A percentile compares a stretch with the other conserved stretches of the same genome.
Evolutionary conservation across 495 filamentous ascomycete species (phyloP).

Genomic region (Tetracladium marchalianum): DNA sequence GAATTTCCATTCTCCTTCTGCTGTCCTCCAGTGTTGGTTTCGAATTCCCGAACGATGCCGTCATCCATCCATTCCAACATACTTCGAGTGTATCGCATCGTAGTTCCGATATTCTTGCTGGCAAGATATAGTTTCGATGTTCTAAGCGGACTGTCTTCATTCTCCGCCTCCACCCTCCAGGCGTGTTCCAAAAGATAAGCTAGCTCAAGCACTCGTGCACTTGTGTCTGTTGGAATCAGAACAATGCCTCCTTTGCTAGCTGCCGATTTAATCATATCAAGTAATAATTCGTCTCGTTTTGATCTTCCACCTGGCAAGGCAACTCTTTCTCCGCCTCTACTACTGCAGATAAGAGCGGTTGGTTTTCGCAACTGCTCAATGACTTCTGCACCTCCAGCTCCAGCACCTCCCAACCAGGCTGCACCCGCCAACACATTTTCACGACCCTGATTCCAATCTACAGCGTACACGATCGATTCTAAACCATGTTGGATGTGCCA

Average conservation of each 20-base stretch:
- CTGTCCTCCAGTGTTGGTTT: slow-evolving; percentile 43
- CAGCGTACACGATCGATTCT: slow-evolving; percentile 94
- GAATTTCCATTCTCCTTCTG: slow-evolving; percentile 35
- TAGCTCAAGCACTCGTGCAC: slow-evolving; percentile 85
- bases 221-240: slow-evolving; percentile 90
- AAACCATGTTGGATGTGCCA: slow-evolving; percentile 98
- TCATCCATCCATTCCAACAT: slow-evolving; percentile 99
- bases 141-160: slow-evolving; percentile 55
- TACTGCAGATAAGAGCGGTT: slow-evolving; percentile 85
- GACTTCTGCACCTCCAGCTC: slow-evolving; percentile 74
- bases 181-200: slow-evolving; percentile 87
- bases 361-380: slow-evolving; percentile 89
- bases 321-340: slow-evolving; percentile 65
- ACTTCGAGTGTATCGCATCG: slow-evolving; percentile 79
- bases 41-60: slow-evolving; percentile 80
- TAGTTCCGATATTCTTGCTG: slow-evolving; percentile 67
- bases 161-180: slow-evolving; percentile 55
- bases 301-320: slow-evolving; percentile 59
- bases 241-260: slow-evolving; percentile 82
- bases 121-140: slow-evolving; percentile 71
- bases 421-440: slow-evolving; percentile 92
- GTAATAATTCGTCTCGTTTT: slow-evolving; percentile 73
- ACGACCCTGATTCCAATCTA: slow-evolving; percentile 92
- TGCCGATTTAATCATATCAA: slow-evolving; percentile 70
- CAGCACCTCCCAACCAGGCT: slow-evolving; percentile 79